Percentiles rank a stretch among this genome's conserved stretches.
phyloP scores from a whole-genome alignment of 345 rosid genomes.

The Lumnitzera littorea region DNA sequence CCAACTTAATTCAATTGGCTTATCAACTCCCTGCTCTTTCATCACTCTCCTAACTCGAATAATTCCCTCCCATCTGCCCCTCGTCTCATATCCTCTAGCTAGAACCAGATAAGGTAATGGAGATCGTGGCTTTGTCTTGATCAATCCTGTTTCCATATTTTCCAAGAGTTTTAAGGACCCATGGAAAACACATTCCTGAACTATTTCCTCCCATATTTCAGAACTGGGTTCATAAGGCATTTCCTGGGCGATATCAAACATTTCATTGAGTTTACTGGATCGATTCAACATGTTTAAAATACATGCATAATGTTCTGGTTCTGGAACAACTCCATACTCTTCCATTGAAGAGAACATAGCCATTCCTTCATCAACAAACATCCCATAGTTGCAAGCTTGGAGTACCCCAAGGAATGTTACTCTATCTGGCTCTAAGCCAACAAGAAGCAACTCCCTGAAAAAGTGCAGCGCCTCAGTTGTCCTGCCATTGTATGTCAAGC shows the following conservation, averaged over 20 bases:
- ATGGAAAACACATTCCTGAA: slow-evolving; percentile 21
- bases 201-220: slow-evolving; percentile 37
- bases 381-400: slow-evolving; percentile 56
- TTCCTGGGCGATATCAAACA: slow-evolving; percentile 23
- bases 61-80: slow-evolving; percentile 57
- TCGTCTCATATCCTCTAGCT: slow-evolving; percentile 41
- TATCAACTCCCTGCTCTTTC: slow-evolving; percentile 24
- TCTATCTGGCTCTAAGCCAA: slow-evolving; percentile 41
- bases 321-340: slow-evolving; percentile 28
- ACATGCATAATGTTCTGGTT: slow-evolving; percentile 49
- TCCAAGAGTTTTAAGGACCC: slow-evolving; percentile 35
- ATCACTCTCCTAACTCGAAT: slow-evolving; percentile 38
- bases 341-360: slow-evolving; percentile 47
- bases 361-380: slow-evolving; percentile 40
- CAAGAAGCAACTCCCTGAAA: slow-evolving; percentile 31
- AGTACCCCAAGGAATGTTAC: slow-evolving; percentile 49
- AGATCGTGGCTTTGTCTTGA: slow-evolving; percentile 33
- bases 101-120: slow-evolving; percentile 39
- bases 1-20: slow-evolving; percentile 45
- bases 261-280: slow-evolving; percentile 39
- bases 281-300: slow-evolving; percentile 42
- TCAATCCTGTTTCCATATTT: slow-evolving; percentile 37
- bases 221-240: slow-evolving; percentile 42
- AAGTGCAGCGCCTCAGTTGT: slow-evolving; percentile 30
- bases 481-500: slow-evolving; percentile 43